Evolutionary conservation across 169 alveolate species (phyloP).

Genomic region (Cryptosporidium felis): DNA sequence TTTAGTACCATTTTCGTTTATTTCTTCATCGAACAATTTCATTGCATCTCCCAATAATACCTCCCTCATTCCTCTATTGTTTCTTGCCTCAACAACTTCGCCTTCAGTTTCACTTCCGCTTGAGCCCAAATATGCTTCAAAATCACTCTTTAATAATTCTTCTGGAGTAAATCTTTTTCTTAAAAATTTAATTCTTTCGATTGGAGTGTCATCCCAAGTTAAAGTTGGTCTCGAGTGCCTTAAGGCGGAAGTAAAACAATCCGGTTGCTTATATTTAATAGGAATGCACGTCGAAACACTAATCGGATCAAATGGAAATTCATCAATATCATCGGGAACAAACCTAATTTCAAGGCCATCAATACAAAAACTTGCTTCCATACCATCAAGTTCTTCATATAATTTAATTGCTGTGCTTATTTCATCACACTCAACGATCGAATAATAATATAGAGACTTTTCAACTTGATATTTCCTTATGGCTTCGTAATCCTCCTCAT

Average conservation of each 20-base stretch:
- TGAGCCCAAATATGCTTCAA: conserved; percentile 77
- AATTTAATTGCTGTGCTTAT: conserved; percentile 88
- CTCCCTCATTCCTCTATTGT: conserved; percentile 26
- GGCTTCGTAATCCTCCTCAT: conserved; percentile 78
- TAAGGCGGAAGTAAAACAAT: conserved; percentile 85
- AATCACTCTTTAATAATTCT: conserved; percentile 79
- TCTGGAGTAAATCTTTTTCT: conserved; percentile 78
- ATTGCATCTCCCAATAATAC: conserved; percentile 40
- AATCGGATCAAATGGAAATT: conserved; percentile 89
- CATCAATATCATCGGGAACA: conserved; percentile 87
- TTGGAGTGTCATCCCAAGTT: conserved; percentile 95
- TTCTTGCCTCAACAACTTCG: background rate
- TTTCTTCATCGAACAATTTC: conserved; percentile 19
- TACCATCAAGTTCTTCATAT: conserved; percentile 93
- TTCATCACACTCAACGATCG: conserved; percentile 90
- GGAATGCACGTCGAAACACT: conserved; percentile 91
- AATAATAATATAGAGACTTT: conserved; percentile 91
- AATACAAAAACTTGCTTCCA: conserved; percentile 92
- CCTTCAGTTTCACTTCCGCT: conserved; percentile 73
- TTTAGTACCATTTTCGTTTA: background rate
- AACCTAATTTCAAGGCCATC: conserved; percentile 92
- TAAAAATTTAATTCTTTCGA: conserved; percentile 85
- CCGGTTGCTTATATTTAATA: conserved; percentile 87
- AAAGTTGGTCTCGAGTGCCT: conserved; percentile 92
- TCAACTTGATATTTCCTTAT: conserved; percentile 77